These are phyloP conservation scores for Penicillium herquei DNA, from an alignment of 495 filamentous ascomycete species.

Conservation along the genomic window DNA sequence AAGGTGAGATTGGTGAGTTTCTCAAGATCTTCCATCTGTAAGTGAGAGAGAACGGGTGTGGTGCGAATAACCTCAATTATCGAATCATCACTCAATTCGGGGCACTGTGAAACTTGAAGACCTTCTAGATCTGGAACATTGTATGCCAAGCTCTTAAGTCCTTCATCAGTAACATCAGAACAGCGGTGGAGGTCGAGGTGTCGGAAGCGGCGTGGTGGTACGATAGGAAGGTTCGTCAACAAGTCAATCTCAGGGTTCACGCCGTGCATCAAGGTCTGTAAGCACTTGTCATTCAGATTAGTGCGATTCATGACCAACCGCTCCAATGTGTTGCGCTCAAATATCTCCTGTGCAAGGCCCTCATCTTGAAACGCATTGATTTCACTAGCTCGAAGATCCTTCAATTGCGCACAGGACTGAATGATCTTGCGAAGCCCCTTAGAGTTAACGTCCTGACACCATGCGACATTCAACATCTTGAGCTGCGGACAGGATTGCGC, in stretches of 20 bases:
- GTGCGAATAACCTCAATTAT: constrained; percentile 72
- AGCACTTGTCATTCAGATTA: constrained; percentile 68
- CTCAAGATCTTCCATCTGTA: constrained; percentile 86
- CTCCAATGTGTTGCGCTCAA: constrained; percentile 76
- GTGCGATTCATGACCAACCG: constrained; percentile 76
- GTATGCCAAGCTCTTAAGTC: constrained; percentile 63
- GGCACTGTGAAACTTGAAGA: constrained; percentile 74
- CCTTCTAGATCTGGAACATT: constrained; percentile 80
- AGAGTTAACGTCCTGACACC: constrained; percentile 85
- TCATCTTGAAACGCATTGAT: constrained; percentile 73
- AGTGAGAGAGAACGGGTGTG: constrained; percentile 71
- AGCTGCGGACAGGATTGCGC: constrained; percentile 78
- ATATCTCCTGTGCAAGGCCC: constrained; percentile 68
- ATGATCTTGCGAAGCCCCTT: constrained; percentile 74
- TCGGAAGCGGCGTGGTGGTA: constrained; percentile 74
- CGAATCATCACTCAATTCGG: constrained; percentile 67
- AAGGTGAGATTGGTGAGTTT: constrained; percentile 73
- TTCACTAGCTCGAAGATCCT: constrained; percentile 81
- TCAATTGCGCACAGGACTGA: constrained; percentile 66
- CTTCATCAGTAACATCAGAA: constrained; percentile 63
- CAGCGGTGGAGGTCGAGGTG: constrained; percentile 87
- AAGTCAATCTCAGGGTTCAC: constrained; percentile 71
- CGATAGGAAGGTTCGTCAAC: constrained; percentile 70
- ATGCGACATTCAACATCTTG: constrained; percentile 82
- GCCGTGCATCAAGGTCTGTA: constrained; percentile 73